These are phyloP conservation scores for Lanmaoa rubissima DNA, from an alignment of 768 basidiomycete genomes.

Conservation along the genomic window DNA sequence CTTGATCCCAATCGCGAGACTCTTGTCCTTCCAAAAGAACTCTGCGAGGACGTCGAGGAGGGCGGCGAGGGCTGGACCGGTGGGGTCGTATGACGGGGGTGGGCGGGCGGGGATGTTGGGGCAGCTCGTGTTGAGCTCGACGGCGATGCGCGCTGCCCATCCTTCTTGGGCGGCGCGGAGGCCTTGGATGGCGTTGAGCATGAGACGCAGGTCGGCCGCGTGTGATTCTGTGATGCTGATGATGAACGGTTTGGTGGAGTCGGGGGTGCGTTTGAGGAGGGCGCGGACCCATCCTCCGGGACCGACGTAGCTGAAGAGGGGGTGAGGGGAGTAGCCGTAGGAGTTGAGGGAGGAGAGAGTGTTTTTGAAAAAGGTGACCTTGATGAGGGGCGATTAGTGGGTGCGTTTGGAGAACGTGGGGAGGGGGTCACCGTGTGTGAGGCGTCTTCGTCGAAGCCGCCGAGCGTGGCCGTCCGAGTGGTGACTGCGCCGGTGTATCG, in stretches of 20 bases:
- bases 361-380: constrained; percentile 61
- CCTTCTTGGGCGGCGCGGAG: constrained; percentile 43
- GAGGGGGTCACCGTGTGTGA: constrained; percentile 50
- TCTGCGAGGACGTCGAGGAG: constrained; percentile 55
- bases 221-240: constrained; percentile 73
- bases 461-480: constrained; percentile 71
- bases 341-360: constrained; percentile 70
- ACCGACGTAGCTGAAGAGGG: constrained; percentile 59
- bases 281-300: constrained; percentile 48
- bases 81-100: constrained; percentile 64
- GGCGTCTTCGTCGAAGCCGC: constrained; percentile 67
- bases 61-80: constrained; percentile 40
- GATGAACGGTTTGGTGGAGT: constrained; percentile 63
- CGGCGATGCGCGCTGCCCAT: constrained; percentile 49
- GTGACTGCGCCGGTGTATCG: constrained; percentile 75
- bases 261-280: constrained; percentile 36
- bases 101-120: constrained; percentile 68
- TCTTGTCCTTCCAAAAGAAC: constrained; percentile 46
- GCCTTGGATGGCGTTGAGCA: constrained; percentile 59
- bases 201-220: constrained; percentile 46
- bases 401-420: background rate
- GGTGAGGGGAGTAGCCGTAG: constrained; percentile 84
- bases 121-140: constrained; percentile 85
- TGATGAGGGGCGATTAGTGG: constrained; percentile 8
- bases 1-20: constrained; percentile 71